Evolutionary conservation across 2,329 filamentous ascomycete species (phyloP).

Genomic region (Alternaria novae-zelandiae): DNA sequence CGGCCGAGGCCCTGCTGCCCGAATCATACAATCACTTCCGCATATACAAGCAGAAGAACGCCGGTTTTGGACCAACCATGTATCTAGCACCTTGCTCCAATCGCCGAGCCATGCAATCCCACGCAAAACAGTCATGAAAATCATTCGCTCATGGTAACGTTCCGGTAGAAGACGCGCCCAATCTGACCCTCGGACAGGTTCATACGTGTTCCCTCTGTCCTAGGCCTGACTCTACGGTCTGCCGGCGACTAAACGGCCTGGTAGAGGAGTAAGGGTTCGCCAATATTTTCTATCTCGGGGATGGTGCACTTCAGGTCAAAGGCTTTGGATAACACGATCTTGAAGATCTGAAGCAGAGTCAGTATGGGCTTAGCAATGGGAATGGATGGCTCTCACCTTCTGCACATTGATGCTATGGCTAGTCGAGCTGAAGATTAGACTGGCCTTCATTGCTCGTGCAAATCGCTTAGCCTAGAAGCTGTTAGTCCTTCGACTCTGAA

Average conservation of each 20-base stretch:
- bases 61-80: constrained; percentile 34
- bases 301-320: constrained; percentile 99
- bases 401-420: constrained; percentile 99
- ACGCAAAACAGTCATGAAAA: constrained; percentile 44
- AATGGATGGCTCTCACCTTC: constrained; percentile 68
- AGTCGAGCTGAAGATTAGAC: constrained; percentile 97
- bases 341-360: constrained; percentile 79
- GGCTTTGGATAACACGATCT: constrained; percentile 97
- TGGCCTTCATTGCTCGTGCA: constrained; percentile 97
- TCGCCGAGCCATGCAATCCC: constrained; percentile 48
- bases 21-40: constrained; percentile 14
- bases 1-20: constrained; percentile 13
- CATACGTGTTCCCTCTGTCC: constrained; percentile 13
- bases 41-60: constrained; percentile 36
- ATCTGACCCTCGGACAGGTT: constrained; percentile 20
- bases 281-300: constrained; percentile 97
- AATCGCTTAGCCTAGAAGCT: constrained; percentile 80
- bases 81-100: constrained; percentile 42
- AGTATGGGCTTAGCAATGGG: constrained; percentile 22
- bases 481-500: constrained; percentile 7
- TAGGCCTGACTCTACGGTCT: constrained; percentile 22
- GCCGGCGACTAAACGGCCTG: constrained; percentile 51
- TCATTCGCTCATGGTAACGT: constrained; percentile 47
- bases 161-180: constrained; percentile 29
- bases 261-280: constrained; percentile 92